Evolutionary conservation across 2,329 filamentous ascomycete species (phyloP).

Genomic region (Aspergillus sp.): DNA sequence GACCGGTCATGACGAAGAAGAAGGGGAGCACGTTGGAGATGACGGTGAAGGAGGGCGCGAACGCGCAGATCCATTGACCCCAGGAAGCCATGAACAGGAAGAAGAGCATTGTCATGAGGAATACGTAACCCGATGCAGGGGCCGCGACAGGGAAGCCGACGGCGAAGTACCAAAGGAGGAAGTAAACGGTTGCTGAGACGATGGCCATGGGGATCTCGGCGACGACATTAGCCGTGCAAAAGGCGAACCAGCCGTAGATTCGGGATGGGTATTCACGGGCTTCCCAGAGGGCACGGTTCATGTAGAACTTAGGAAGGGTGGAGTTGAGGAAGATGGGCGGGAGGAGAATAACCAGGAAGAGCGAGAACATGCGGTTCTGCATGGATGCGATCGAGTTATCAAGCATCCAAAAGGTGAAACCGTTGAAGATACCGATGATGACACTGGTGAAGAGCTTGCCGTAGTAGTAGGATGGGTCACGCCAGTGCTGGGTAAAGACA

Average conservation of each 20-base stretch:
- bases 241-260: conserved; percentile 77
- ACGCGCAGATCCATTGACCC: conserved; percentile 84
- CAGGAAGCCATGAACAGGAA: conserved; percentile 72
- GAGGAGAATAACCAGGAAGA: conserved; percentile 64
- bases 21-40: conserved; percentile 75
- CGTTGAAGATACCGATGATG: conserved; percentile 74
- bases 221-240: conserved; percentile 70
- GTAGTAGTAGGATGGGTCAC: conserved; percentile 74
- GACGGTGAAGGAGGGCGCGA: conserved; percentile 75
- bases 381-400: conserved; percentile 66
- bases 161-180: conserved; percentile 73
- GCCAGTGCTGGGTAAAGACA: conserved; percentile 72
- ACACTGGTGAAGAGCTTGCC: conserved; percentile 72
- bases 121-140: conserved; percentile 69
- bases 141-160: conserved; percentile 67
- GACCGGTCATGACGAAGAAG: conserved; percentile 74
- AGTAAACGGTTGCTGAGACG: conserved; percentile 66
- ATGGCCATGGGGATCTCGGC: conserved; percentile 72
- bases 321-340: conserved; percentile 71
- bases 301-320: conserved; percentile 75
- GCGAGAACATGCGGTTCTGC: conserved; percentile 76
- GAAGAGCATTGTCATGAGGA: conserved; percentile 75
- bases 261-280: conserved; percentile 70
- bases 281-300: conserved; percentile 71
- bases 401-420: conserved; percentile 74